Evolutionary conservation across 2,329 filamentous ascomycete species (phyloP), one percentile per base, ranked within the genome.

Genomic region (Colletotrichum spinosum): DNA sequence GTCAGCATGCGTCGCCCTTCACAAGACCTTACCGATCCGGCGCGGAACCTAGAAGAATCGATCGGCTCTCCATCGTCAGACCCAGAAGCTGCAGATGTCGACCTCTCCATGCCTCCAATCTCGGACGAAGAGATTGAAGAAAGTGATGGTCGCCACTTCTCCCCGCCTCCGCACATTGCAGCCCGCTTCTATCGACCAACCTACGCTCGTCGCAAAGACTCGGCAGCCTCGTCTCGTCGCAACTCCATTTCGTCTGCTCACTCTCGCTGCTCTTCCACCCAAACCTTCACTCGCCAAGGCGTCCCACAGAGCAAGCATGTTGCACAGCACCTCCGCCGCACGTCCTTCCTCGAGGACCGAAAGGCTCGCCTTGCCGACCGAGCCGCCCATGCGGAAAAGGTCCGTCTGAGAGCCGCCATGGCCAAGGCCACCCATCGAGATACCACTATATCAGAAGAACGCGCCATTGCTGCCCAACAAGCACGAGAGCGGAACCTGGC

Each of bases 361-460:
- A 93, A 92, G 74, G 92, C 92, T 12, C 87, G 92, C 17, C 84
- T 96, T 15, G 92, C 92, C 59, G 92, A 94, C 76, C 84, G 92
- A 60, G 92, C 92, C 35, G 91, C 91, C 8, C 92, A 96, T 76
- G 92, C 91, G 25, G 92, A 96, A 77, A 93, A 94, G 75, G 92
- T 96, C 13, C 89, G 92, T 55, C 79, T 93, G 67, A 86, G 92
- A 41, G 92, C 92, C 48, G 92, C 92, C 9, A 77, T 92, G 62
- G 91, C 88, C 65, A 94, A 93, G 77, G 88, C 91, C 3, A 84
- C 88, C 7, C 86, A 89, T 2, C 83, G 85, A 17, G 88, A 90
- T 69, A 87, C 81, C 38, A 88, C 86, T 2, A 84, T 88, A 59
- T 92, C 89, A 49, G 92, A 95, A 75, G 92, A 94, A 76, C 85